Percentiles rank a stretch among this genome's conserved stretches.
These are phyloP conservation scores for Aurinia saxatilis DNA, from an alignment of 345 rosid species.

Conservation along the genomic window DNA sequence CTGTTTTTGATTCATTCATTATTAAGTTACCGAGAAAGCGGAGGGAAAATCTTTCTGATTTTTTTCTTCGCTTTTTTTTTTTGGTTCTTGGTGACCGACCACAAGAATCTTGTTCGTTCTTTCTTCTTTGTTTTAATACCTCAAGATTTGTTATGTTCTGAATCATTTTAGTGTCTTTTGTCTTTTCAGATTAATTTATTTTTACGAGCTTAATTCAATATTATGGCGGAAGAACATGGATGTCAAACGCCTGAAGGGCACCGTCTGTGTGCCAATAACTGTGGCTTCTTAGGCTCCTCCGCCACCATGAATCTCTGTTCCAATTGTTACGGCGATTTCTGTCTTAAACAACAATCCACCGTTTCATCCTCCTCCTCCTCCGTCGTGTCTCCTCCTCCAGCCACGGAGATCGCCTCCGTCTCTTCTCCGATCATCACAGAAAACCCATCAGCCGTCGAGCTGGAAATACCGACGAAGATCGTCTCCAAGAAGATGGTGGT, in stretches of 20 bases:
- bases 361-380: slow-evolving; percentile 19
- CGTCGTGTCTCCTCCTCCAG: slow-evolving; percentile 22
- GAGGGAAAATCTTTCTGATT: slow-evolving; percentile 7
- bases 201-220: background rate
- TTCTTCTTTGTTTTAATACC: background rate
- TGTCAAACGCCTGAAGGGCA: slow-evolving; percentile 49
- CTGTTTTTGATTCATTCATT: background rate
- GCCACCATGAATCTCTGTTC: slow-evolving; percentile 52
- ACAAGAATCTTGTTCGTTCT: background rate
- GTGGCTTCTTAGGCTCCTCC: slow-evolving; percentile 49
- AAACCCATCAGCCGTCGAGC: slow-evolving; percentile 20
- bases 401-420: slow-evolving; percentile 28
- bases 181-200: slow-evolving; percentile 5
- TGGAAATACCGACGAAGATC: background rate
- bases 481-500: background rate
- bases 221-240: slow-evolving; percentile 53
- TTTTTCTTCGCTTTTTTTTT: background rate
- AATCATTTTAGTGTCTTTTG: background rate
- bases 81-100: slow-evolving; percentile 17
- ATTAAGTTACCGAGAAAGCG: slow-evolving; percentile 27
- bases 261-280: slow-evolving; percentile 47
- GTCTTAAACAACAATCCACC: slow-evolving; percentile 35
- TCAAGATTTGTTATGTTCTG: background rate
- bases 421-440: slow-evolving; percentile 28
- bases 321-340: slow-evolving; percentile 40